Conservation (phyloP, 2,329 filamentous ascomycete genomes). For the Sporothrix protearum region DNA sequence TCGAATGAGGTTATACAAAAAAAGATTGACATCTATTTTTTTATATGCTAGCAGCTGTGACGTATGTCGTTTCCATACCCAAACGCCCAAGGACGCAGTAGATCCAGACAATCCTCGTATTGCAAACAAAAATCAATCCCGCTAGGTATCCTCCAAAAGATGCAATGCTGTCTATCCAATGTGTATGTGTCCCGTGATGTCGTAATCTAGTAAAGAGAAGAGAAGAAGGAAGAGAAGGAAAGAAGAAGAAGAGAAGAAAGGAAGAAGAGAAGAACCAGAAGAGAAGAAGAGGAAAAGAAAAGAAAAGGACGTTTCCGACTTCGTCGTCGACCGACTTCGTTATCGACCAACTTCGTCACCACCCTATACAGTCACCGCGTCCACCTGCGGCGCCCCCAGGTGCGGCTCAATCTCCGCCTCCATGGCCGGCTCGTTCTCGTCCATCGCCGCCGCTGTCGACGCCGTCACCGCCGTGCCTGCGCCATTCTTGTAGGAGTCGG, state of each 20-base stretch:
- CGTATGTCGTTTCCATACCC: background rate
- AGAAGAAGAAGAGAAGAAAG: background rate
- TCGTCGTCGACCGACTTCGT: no score
- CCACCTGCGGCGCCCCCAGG: constrained; percentile 9
- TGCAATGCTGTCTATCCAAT: background rate
- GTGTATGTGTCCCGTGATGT: background rate
- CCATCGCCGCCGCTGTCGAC: background rate
- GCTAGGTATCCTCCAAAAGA: constrained; percentile 2
- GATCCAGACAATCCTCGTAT: background rate
- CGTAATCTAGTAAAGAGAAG: background rate
- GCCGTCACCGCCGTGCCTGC: constrained; percentile 26
- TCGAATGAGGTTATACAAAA: background rate
- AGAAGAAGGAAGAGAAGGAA: background rate
- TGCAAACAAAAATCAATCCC: background rate
- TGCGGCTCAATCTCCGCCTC: constrained; percentile 38
- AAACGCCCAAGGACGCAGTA: background rate
- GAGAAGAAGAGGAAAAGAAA: no score
- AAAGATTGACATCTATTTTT: background rate
- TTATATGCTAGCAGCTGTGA: no score
- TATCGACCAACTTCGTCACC: background rate
- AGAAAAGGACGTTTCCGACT: no score
- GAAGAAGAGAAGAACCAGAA: no score
- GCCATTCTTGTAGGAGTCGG: constrained; percentile 24
- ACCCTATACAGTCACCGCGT: background rate
- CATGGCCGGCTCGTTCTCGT: constrained; percentile 36